A percentile compares a stretch with the other conserved stretches of the same genome.
Conservation (phyloP, 176 grass and related monocot genomes). For the Cenchrus americanus region DNA sequence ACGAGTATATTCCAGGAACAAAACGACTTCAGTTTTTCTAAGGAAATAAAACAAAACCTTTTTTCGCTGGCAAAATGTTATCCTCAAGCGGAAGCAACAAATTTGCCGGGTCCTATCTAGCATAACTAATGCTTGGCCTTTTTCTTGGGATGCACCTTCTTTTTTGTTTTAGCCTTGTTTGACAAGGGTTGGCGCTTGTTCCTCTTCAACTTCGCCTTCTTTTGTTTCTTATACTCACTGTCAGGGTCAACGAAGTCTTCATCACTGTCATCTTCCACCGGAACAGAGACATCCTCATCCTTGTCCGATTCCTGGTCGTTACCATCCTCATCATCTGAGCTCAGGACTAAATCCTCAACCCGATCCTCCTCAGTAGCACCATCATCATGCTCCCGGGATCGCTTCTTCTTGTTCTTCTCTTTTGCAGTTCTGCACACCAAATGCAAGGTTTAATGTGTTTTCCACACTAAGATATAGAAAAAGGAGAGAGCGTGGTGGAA, state of each 20-base stretch:
- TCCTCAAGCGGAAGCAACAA: neutral
- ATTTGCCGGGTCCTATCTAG: neutral
- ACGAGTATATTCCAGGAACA: neutral
- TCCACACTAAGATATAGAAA: neutral
- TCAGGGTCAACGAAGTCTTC: constrained; percentile 49
- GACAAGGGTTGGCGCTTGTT: constrained; percentile 33
- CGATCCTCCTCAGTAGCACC: constrained; percentile 63
- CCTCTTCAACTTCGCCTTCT: constrained; percentile 42
- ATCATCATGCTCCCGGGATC: constrained; percentile 45
- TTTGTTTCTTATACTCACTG: constrained; percentile 54
- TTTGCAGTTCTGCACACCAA: constrained; percentile 42
- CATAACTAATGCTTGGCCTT: constrained; percentile 50
- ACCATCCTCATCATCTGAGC: constrained; percentile 73
- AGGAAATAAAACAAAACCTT: neutral
- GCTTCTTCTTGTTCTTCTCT: constrained; percentile 83
- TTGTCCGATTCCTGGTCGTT: constrained; percentile 25
- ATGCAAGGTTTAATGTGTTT: constrained; percentile 22
- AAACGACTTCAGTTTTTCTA: neutral
- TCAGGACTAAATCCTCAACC: constrained; percentile 84
- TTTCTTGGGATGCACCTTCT: constrained; percentile 60
- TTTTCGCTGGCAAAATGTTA: neutral
- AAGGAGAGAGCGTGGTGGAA: neutral
- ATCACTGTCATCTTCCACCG: constrained; percentile 58
- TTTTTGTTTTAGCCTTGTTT: constrained; percentile 43
- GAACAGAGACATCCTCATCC: constrained; percentile 38